Conservation (phyloP, 2,329 filamentous ascomycete species). For the Neofusicoccum cordaticola region DNA sequence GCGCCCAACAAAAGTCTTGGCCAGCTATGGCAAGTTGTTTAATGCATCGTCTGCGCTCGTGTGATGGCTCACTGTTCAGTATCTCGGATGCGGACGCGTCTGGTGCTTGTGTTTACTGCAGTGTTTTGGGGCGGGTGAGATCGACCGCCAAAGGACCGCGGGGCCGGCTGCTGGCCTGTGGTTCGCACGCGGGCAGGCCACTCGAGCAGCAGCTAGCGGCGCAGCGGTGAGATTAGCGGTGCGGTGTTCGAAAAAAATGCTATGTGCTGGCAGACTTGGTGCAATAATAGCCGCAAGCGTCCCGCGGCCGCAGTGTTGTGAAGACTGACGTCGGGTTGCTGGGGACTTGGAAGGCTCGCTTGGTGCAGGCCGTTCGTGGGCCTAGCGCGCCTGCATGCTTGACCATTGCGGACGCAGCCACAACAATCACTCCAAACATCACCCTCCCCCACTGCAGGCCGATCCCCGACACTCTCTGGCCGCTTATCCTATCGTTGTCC, state of each 20-base stretch:
- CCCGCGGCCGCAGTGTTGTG: not conserved
- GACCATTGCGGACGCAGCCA: not conserved
- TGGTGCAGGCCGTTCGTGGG: not conserved
- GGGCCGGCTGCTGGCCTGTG: slow-evolving; percentile 6
- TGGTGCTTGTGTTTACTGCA: not conserved
- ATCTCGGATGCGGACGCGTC: not conserved
- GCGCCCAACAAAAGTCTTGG: not conserved
- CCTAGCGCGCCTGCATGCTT: slow-evolving; percentile 15
- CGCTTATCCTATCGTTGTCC: not conserved
- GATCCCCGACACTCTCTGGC: not conserved
- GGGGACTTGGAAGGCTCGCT: slow-evolving; percentile 5
- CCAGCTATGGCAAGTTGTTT: not conserved
- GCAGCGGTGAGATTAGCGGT: not conserved
- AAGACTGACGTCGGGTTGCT: slow-evolving; percentile 7
- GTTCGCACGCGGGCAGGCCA: not conserved
- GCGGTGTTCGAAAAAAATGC: too few relatives aligned
- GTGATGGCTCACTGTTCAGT: not conserved
- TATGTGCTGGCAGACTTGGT: not conserved
- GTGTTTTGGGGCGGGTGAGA: not conserved
- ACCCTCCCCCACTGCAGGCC: not conserved
- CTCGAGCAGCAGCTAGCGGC: not conserved
- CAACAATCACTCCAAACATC: slow-evolving; percentile 10
- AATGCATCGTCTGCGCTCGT: not conserved
- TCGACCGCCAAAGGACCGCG: not conserved
- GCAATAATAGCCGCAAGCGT: not conserved